These are phyloP conservation scores for Lumnitzera racemosa DNA, from an alignment of 345 rosid species.

Conservation along the genomic window DNA sequence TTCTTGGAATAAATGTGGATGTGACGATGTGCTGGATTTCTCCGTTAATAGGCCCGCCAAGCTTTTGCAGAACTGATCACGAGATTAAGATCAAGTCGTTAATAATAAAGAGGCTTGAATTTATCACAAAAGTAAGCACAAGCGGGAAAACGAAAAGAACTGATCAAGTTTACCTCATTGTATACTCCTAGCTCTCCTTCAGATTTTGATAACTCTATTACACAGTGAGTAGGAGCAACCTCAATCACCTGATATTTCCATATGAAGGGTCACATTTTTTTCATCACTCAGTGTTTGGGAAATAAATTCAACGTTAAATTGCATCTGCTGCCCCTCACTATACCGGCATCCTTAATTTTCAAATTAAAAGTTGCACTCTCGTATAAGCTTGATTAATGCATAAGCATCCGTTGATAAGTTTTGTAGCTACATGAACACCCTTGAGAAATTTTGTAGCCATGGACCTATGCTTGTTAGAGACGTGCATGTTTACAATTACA, in stretches of 20 bases:
- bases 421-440: neutral
- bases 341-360: too few species aligned
- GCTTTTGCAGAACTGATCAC: constrained; percentile 69
- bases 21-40: constrained; percentile 24
- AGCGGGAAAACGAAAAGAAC: neutral
- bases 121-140: neutral
- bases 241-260: constrained; percentile 47
- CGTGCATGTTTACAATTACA: too few species aligned
- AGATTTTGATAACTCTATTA: constrained; percentile 76
- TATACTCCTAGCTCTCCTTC: constrained; percentile 56
- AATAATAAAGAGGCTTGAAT: neutral
- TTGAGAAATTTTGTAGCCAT: neutral
- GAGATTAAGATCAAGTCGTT: constrained; percentile 4
- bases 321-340: too few species aligned
- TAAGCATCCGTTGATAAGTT: too few species aligned
- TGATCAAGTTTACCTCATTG: constrained; percentile 38
- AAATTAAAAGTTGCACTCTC: too few species aligned
- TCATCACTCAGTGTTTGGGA: too few species aligned
- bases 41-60: constrained; percentile 53
- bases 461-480: too few species aligned
- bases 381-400: too few species aligned
- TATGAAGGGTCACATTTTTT: constrained; percentile 6
- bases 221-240: constrained; percentile 82
- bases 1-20: constrained; percentile 15
- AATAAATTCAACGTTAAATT: too few species aligned